A percentile compares a stretch with the other conserved stretches of the same genome.
These are phyloP conservation scores for Venturia effusa DNA, from an alignment of 2,329 filamentous ascomycete genomes.

Conservation along the genomic window DNA sequence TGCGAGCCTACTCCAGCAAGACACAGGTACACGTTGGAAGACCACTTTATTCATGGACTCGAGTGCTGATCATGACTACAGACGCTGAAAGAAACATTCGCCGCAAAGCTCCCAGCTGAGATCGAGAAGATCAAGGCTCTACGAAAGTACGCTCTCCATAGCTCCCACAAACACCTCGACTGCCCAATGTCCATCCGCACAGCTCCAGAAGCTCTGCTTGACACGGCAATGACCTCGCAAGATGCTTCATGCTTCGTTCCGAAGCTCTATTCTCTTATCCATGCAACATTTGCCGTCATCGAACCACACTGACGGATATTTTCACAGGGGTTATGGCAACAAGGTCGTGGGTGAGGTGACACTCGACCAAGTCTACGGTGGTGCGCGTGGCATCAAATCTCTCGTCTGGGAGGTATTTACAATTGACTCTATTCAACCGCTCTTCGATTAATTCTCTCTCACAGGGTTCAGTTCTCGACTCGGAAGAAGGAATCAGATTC, in stretches of 20 bases:
- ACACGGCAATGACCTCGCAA: neutral
- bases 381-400: slow-evolving; percentile 97
- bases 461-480: slow-evolving; percentile 85
- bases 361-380: slow-evolving; percentile 97
- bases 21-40: slow-evolving; percentile 52
- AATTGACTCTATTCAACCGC: slow-evolving; percentile 1
- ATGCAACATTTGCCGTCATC: neutral
- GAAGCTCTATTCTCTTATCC: slow-evolving; percentile 1
- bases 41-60: neutral
- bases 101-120: slow-evolving; percentile 88
- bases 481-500: slow-evolving; percentile 99
- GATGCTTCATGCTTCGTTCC: neutral
- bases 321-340: slow-evolving; percentile 71
- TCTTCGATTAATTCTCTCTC: slow-evolving; percentile 15
- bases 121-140: slow-evolving; percentile 99
- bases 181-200: neutral
- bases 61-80: slow-evolving; percentile 27
- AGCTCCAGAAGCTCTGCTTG: neutral
- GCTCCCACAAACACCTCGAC: neutral
- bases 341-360: slow-evolving; percentile 97
- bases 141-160: slow-evolving; percentile 58
- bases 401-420: slow-evolving; percentile 79
- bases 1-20: slow-evolving; percentile 90
- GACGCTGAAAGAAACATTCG: slow-evolving; percentile 98
- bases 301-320: neutral